These are phyloP conservation scores for Pseudopyricularia javanii DNA, from an alignment of 2,329 filamentous ascomycete species.

Conservation along the genomic window DNA sequence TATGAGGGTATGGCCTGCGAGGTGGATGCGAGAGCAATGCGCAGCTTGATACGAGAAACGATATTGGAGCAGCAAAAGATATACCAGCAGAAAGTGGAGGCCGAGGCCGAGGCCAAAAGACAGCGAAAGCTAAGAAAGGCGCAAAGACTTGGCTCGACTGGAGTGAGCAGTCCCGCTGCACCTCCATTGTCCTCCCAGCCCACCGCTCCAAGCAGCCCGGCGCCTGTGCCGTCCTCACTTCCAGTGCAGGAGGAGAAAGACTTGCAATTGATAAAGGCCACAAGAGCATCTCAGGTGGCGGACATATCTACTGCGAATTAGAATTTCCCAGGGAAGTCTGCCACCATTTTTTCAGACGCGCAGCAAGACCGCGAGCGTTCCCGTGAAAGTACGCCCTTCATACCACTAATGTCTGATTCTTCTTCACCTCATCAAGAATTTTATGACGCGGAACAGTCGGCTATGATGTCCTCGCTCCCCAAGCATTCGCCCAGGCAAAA, in stretches of 20 bases:
- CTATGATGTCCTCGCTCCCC: neutral
- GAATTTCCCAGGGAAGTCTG: neutral
- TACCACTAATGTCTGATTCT: neutral
- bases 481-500: neutral
- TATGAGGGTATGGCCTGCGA: conserved; percentile 31
- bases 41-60: conserved; percentile 51
- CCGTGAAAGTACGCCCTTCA: neutral
- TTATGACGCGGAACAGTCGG: neutral
- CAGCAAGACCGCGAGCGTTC: neutral
- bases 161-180: neutral
- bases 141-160: neutral
- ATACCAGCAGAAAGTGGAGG: conserved; percentile 34
- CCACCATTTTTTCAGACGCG: neutral
- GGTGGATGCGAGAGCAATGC: conserved; percentile 47
- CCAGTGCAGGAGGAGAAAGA: neutral
- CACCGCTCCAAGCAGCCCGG: neutral
- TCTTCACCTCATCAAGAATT: neutral
- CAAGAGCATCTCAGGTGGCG: neutral
- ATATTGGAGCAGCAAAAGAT: conserved; percentile 50
- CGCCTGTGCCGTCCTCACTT: neutral
- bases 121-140: conserved; percentile 12
- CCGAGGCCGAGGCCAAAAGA: conserved; percentile 19
- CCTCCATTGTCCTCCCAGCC: neutral
- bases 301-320: neutral
- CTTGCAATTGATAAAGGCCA: neutral